These are phyloP conservation scores for Cerrena zonata DNA, from an alignment of 1,284 basidiomycete genomes.

Conservation along the genomic window DNA sequence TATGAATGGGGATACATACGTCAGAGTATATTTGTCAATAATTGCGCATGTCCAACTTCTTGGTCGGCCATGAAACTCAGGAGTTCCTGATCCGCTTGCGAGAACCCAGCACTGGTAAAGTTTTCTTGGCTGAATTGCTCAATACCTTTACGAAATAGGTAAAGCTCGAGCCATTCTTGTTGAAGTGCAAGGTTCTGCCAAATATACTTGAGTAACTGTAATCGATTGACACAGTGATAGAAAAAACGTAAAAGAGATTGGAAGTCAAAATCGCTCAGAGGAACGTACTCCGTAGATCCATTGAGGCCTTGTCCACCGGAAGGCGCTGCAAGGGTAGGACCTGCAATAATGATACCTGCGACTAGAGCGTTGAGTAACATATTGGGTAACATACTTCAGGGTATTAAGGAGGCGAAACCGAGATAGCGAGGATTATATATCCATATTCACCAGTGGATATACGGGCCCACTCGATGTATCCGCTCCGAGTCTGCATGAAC, in stretches of 20 bases:
- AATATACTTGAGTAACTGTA: too few relatives aligned
- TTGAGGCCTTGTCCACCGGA: not conserved
- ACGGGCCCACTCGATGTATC: too few relatives aligned
- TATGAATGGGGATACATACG: not conserved
- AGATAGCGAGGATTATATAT: too few relatives aligned
- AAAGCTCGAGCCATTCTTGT: conserved; percentile 60
- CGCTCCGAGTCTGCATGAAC: too few relatives aligned
- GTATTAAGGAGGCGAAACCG: too few relatives aligned
- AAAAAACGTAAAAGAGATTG: not conserved
- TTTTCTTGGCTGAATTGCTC: conserved; percentile 48
- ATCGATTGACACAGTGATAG: too few relatives aligned
- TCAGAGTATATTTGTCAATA: conserved; percentile 47
- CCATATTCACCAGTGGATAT: too few relatives aligned
- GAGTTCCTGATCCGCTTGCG: conserved; percentile 47
- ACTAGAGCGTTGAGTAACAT: not conserved
- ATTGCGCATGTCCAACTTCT: conserved; percentile 48
- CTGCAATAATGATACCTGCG: not conserved
- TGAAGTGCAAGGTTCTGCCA: conserved; percentile 48
- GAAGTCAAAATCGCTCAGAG: not conserved
- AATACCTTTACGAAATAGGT: conserved; percentile 59
- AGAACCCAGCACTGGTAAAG: conserved; percentile 52
- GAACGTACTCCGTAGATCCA: not conserved
- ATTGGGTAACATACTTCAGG: too few relatives aligned
- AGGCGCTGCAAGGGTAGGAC: not conserved
- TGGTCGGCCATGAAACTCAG: conserved; percentile 57